Base-by-base conservation (phyloP, 2,329 filamentous ascomycete genomes). In the Gaeumannomyces tritici region DNA sequence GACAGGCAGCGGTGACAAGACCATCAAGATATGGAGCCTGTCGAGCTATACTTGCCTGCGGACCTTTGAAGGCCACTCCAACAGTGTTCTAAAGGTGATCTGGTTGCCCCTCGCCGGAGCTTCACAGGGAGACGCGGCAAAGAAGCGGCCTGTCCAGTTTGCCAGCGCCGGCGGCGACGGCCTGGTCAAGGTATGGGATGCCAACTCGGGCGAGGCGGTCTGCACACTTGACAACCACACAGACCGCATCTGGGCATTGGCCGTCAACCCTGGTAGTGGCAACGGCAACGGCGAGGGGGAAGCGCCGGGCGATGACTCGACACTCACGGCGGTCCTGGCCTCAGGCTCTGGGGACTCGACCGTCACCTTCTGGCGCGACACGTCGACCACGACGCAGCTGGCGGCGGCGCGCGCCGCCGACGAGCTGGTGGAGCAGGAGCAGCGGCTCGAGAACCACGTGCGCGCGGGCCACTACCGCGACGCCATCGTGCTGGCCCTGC, bases 161-260 rank as follows among this genome's bases (percentile, higher is more conserved):
- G 91, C 90, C 42, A 96, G 89, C 67, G 93, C 95, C 18, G 95
- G 90, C 54, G 93, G 92, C 64, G 96, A 99, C 74, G 95, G 95
- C 2, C 83, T 99, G 4, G 92, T 99, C 63, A 99, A 98, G 76
- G 86, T 99, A 35, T 99, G 95, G 95, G 91, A 96, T 68, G 89
- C 90, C 15, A 89, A 89, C 70, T 87, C 83, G 1, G 92, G 93
- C 58, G 95, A 98, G 74, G 81, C 87, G 3, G 91, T 93, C 67
- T 89, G 89, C 66, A 99, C 95, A 0, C 82, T 99, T 5, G 95
- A 99, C 76, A 98, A 98, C 75, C 95, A 99, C 74, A 92, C 92
- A 69, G 95, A 99, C 75, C 86, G 95, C 63, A 93, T 98, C 1
- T 97, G 93, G 93, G 92, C 92, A 0, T 79, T 98, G 24, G 85